Evolutionary conservation across 176 grass and related monocot species (phyloP).

Genomic region (Oryza punctata): DNA sequence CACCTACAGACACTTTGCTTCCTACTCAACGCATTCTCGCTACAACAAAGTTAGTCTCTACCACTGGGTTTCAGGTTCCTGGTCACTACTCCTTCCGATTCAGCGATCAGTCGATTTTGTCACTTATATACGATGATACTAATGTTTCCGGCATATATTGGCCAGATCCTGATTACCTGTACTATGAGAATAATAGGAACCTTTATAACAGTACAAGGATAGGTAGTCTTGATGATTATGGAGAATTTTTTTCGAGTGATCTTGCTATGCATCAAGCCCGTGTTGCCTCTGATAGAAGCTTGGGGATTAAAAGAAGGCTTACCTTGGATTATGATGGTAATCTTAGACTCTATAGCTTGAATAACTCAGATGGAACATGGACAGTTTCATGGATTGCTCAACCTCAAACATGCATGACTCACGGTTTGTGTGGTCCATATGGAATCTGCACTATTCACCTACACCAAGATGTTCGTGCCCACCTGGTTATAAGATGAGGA

Average conservation of each 20-base stretch:
- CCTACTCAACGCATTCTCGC: constrained; percentile 15
- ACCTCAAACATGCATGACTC: constrained; percentile 51
- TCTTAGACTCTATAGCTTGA: neutral
- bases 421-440: constrained; percentile 52
- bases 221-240: neutral
- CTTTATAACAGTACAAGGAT: neutral
- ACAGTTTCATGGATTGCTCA: constrained; percentile 30
- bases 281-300: neutral
- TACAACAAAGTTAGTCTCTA: constrained; percentile 32
- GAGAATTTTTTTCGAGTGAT: neutral
- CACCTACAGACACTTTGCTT: constrained; percentile 43
- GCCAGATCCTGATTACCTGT: constrained; percentile 52
- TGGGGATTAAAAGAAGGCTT: neutral
- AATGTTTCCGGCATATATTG: constrained; percentile 47
- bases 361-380: neutral
- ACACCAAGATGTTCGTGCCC: constrained; percentile 49
- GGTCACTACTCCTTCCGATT: constrained; percentile 47
- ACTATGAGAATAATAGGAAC: constrained; percentile 46
- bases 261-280: neutral
- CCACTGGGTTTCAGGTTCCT: constrained; percentile 14
- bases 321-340: neutral
- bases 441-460: constrained; percentile 43
- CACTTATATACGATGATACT: constrained; percentile 41
- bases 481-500: constrained; percentile 44
- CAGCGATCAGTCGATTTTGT: constrained; percentile 41